Percentiles rank a stretch among this genome's conserved stretches.
phyloP scores from a whole-genome alignment of 2,329 filamentous ascomycete species.

The Pseudocercospora fuligena region DNA sequence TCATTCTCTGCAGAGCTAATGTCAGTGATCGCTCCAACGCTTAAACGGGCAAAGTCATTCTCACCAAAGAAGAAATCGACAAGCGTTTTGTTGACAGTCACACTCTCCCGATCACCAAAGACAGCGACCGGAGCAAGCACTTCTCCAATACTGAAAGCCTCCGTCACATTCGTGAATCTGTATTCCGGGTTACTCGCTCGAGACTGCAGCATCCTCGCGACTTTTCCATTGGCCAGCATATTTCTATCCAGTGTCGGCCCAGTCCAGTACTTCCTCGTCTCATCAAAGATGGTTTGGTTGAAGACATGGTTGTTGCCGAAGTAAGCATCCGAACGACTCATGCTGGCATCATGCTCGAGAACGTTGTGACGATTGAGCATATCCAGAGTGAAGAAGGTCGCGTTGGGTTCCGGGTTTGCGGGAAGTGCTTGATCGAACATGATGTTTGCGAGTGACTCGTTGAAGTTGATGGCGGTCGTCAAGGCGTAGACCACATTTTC shows the following conservation, averaged over 20 bases:
- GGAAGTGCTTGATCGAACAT: constrained; percentile 31
- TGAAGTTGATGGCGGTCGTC: constrained; percentile 28
- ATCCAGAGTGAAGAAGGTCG: constrained; percentile 30
- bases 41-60: constrained; percentile 15
- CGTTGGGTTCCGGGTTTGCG: constrained; percentile 30
- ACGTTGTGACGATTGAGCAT: constrained; percentile 28
- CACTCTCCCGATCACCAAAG: constrained; percentile 51
- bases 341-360: constrained; percentile 30
- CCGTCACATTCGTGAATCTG: constrained; percentile 48
- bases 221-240: constrained; percentile 53
- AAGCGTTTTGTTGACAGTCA: constrained; percentile 46
- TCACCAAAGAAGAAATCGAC: constrained; percentile 56
- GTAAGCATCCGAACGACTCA: constrained; percentile 55
- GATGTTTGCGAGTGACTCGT: constrained; percentile 18
- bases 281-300: constrained; percentile 58
- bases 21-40: not conserved
- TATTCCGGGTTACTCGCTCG: constrained; percentile 56
- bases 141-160: constrained; percentile 58
- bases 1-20: constrained; percentile 46
- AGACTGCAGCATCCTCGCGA: constrained; percentile 52
- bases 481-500: constrained; percentile 27
- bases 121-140: constrained; percentile 56
- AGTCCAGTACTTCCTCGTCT: constrained; percentile 54
- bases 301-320: constrained; percentile 59
- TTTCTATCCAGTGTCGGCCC: constrained; percentile 45